Conservation (phyloP, 257 asterid genomes). For the Gentiana dahurica region DNA sequence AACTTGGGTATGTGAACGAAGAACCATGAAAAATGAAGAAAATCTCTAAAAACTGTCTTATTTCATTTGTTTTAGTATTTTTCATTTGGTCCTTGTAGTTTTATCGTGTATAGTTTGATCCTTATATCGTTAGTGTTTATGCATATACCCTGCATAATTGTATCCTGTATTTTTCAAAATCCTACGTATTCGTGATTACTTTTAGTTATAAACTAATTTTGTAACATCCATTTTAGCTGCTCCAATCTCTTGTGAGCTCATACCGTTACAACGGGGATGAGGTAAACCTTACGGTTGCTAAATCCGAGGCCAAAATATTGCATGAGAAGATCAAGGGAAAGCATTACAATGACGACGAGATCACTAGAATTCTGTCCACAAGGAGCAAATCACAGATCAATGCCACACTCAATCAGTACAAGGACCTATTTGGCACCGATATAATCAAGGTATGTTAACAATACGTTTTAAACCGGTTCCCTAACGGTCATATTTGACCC, state of each 20-base stretch:
- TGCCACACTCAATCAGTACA: constrained; percentile 79
- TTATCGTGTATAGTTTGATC: too few relatives aligned
- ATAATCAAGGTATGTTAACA: constrained; percentile 44
- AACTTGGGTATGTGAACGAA: too few relatives aligned
- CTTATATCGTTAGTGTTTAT: too few relatives aligned
- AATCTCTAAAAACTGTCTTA: too few relatives aligned
- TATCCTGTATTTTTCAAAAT: too few relatives aligned
- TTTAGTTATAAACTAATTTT: too few relatives aligned
- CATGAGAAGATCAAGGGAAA: constrained; percentile 65
- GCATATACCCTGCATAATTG: too few relatives aligned
- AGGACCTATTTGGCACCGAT: constrained; percentile 50
- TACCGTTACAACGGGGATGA: constrained; percentile 80
- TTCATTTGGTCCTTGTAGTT: too few relatives aligned
- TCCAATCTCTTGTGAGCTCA: constrained; percentile 66
- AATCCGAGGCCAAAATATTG: constrained; percentile 68
- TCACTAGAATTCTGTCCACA: constrained; percentile 69
- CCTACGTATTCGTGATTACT: too few relatives aligned
- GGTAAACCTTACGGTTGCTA: constrained; percentile 65
- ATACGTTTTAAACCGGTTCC: neutral
- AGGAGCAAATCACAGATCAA: constrained; percentile 82
- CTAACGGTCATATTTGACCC: too few relatives aligned
- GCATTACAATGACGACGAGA: constrained; percentile 60
- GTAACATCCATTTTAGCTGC: constrained; percentile 33
- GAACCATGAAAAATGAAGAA: too few relatives aligned
- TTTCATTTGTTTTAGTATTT: too few relatives aligned